These are phyloP conservation scores for Rhododendron williamsianum DNA, from an alignment of 148 eudicot species.

Conservation along the genomic window DNA sequence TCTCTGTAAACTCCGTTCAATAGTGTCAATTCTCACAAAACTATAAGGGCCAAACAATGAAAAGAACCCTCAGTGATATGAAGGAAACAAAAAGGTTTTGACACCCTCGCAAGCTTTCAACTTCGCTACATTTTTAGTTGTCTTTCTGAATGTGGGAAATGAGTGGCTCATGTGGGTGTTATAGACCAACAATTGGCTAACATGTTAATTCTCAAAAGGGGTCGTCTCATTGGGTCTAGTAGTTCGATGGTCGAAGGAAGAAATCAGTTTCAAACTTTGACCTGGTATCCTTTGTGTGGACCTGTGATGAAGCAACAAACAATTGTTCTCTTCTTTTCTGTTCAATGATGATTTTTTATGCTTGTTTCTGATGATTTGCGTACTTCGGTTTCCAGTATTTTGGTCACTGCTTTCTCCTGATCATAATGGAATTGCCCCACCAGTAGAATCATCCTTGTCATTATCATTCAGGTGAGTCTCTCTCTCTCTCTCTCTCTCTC, in stretches of 20 bases:
- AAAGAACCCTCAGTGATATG: not conserved
- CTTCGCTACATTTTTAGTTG: not conserved
- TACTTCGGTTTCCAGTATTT: slow-evolving; percentile 49
- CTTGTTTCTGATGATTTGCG: slow-evolving; percentile 9
- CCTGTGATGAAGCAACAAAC: not conserved
- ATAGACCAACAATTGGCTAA: not conserved
- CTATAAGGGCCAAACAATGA: not conserved
- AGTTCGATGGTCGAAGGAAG: not conserved
- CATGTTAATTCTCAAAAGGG: not conserved
- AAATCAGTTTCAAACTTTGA: not conserved
- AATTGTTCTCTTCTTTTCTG: not conserved
- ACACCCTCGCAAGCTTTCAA: not conserved
- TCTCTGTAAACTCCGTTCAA: not conserved
- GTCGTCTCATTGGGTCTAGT: not conserved
- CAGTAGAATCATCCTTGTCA: slow-evolving; percentile 64
- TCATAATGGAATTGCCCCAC: slow-evolving; percentile 43
- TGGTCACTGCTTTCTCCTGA: slow-evolving; percentile 75
- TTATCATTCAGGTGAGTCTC: slow-evolving; percentile 65
- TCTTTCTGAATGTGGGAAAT: not conserved
- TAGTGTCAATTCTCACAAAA: not conserved
- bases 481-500: not conserved
- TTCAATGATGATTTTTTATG: not conserved
- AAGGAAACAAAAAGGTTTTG: not conserved
- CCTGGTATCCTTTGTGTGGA: not conserved
- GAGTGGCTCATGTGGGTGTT: not conserved